phyloP scores from a whole-genome alignment of 2,329 filamentous ascomycete genomes.

The Beauveria scarabaeidicola region DNA sequence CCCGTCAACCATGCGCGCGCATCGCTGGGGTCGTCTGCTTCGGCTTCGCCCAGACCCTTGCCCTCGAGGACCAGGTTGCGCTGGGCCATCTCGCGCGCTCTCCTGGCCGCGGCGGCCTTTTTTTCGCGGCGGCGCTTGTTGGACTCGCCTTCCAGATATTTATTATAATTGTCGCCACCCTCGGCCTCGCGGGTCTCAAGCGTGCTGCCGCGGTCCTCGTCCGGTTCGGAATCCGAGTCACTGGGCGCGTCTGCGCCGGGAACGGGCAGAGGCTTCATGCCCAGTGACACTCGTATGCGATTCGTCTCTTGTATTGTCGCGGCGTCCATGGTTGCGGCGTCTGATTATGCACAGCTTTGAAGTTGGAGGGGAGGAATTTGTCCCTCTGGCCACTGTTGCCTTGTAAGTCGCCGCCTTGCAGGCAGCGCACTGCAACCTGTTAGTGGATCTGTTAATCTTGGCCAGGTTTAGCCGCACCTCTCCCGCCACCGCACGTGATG shows the following conservation, averaged over 20 bases:
- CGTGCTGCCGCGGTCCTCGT: constrained; percentile 68
- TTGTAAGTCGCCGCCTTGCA: neutral
- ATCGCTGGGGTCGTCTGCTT: constrained; percentile 58
- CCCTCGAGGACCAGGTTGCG: constrained; percentile 70
- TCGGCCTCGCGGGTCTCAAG: constrained; percentile 71
- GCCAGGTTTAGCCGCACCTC: constrained; percentile 12
- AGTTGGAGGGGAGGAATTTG: neutral
- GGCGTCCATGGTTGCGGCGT: constrained; percentile 43
- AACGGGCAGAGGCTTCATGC: constrained; percentile 81
- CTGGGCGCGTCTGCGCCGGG: constrained; percentile 51
- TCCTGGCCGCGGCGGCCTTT: constrained; percentile 74
- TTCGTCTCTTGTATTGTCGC: constrained; percentile 89
- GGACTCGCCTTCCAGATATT: constrained; percentile 59
- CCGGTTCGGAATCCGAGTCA: constrained; percentile 41
- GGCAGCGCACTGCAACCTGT: neutral
- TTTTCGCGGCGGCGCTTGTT: constrained; percentile 73
- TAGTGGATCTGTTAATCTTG: neutral
- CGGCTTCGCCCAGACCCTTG: constrained; percentile 70
- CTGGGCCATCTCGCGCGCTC: constrained; percentile 75
- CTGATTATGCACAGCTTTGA: neutral
- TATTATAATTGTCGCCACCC: constrained; percentile 64
- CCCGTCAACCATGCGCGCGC: constrained; percentile 80
- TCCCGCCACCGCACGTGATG: constrained; percentile 12
- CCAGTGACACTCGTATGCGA: constrained; percentile 79
- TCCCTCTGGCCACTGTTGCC: constrained; percentile 1